These are phyloP conservation scores for Aureobasidium namibiae DNA, from an alignment of 2,329 filamentous ascomycete genomes.

Conservation along the genomic window DNA sequence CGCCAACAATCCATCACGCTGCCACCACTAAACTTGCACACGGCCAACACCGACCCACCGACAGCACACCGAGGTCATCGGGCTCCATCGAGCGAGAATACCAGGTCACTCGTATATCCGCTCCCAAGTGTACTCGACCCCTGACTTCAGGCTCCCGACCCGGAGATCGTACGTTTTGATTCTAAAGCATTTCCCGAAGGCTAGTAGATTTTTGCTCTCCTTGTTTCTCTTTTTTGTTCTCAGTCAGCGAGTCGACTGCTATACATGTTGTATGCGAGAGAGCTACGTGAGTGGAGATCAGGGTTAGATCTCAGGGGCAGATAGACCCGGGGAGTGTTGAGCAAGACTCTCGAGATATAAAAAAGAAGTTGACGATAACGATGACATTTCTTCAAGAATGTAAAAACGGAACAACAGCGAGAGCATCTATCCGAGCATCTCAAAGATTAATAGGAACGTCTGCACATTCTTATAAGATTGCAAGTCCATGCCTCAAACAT, in stretches of 20 bases:
- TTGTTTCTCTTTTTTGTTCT: neutral
- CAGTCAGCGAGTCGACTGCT: too few species aligned
- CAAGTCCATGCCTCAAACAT: neutral
- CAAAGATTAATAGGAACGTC: neutral
- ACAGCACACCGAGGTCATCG: neutral
- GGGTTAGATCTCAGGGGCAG: too few species aligned
- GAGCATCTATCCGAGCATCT: neutral
- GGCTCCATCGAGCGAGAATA: neutral
- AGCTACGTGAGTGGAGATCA: too few species aligned
- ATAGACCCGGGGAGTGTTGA: too few species aligned
- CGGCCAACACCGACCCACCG: neutral
- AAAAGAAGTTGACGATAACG: neutral
- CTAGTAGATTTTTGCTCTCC: neutral
- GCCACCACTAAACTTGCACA: too few species aligned
- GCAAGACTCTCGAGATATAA: neutral
- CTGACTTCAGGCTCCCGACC: neutral
- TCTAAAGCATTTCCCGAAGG: neutral
- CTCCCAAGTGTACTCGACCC: neutral
- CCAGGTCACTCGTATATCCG: neutral
- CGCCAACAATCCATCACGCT: too few species aligned
- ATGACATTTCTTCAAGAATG: neutral
- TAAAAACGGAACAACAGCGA: too few species aligned
- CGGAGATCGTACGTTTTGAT: neutral
- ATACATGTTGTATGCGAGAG: too few species aligned
- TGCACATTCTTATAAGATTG: neutral